phyloP scores from a whole-genome alignment of 2,329 filamentous ascomycete species.

The Cryoendolithus antarcticus region DNA sequence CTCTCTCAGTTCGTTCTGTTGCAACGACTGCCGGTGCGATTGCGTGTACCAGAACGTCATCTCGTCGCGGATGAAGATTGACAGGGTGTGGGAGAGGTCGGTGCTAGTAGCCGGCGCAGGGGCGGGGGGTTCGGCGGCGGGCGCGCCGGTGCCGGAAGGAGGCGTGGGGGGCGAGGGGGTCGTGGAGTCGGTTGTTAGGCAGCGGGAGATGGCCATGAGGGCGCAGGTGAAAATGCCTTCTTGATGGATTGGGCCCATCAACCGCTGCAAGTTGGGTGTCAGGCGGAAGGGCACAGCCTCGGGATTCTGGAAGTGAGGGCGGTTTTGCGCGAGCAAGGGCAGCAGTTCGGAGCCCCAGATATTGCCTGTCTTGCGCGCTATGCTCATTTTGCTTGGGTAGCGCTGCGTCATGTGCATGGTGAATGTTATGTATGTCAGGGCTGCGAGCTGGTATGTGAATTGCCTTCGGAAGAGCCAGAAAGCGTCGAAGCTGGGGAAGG shows the following conservation, averaged over 20 bases:
- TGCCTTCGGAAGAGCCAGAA: slow-evolving; percentile 98
- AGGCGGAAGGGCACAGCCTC: slow-evolving; percentile 95
- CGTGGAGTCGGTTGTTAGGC: slow-evolving; percentile 63
- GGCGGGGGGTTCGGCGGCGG: slow-evolving; percentile 28
- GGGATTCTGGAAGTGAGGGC: slow-evolving; percentile 86
- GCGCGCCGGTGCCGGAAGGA: slow-evolving; percentile 3
- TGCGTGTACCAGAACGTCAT: slow-evolving; percentile 95
- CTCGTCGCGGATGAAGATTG: slow-evolving; percentile 91
- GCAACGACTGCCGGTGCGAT: slow-evolving; percentile 51
- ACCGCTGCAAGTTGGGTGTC: slow-evolving; percentile 86
- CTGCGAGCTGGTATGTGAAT: slow-evolving; percentile 89
- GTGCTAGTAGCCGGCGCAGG: slow-evolving; percentile 18
- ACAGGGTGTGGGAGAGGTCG: slow-evolving; percentile 90
- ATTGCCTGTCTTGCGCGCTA: slow-evolving; percentile 75
- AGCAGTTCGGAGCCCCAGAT: slow-evolving; percentile 95
- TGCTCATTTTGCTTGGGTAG: slow-evolving; percentile 90
- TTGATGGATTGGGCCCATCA: slow-evolving; percentile 91
- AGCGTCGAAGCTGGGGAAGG: slow-evolving; percentile 78
- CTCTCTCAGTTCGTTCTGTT: slow-evolving; percentile 60
- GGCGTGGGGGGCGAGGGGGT: slow-evolving; percentile 11
- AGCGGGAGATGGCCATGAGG: slow-evolving; percentile 91
- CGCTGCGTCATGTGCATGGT: slow-evolving; percentile 94
- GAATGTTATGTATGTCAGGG: slow-evolving; percentile 97
- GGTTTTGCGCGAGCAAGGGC: slow-evolving; percentile 70
- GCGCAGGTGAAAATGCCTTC: slow-evolving; percentile 94